phyloP scores from a whole-genome alignment of 495 filamentous ascomycete genomes.

The Aspergillus baeticus region DNA sequence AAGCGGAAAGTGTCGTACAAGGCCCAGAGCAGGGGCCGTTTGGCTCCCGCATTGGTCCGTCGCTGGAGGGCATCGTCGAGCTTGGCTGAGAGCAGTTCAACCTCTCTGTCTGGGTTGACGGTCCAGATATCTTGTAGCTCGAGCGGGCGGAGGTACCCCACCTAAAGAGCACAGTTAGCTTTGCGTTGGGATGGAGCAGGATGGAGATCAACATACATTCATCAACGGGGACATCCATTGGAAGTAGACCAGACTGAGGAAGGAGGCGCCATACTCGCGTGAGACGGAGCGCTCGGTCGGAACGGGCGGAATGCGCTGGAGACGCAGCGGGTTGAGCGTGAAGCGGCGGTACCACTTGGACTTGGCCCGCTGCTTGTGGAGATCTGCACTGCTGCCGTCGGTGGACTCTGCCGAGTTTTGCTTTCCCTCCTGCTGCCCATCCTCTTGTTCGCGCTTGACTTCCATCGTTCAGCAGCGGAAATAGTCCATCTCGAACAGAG shows the following conservation, averaged over 20 bases:
- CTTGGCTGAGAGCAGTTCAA: constrained; percentile 62
- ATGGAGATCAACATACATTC: constrained; percentile 27
- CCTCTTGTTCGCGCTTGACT: not conserved
- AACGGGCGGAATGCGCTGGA: constrained; percentile 49
- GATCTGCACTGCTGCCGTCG: not conserved
- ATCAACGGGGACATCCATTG: constrained; percentile 64
- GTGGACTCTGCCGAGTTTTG: not conserved
- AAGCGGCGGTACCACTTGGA: constrained; percentile 50
- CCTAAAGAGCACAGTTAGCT: not conserved
- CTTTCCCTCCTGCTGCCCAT: not conserved
- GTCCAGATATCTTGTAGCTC: constrained; percentile 84
- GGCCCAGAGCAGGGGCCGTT: constrained; percentile 74
- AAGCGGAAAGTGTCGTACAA: constrained; percentile 83
- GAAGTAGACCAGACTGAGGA: constrained; percentile 55
- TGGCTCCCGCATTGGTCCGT: constrained; percentile 63
- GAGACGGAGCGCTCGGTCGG: constrained; percentile 50
- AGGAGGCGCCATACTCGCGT: constrained; percentile 51
- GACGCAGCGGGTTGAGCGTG: constrained; percentile 53
- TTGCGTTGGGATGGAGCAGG: not conserved
- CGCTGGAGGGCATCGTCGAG: constrained; percentile 65
- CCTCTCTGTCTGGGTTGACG: constrained; percentile 77
- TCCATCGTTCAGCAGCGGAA: not conserved
- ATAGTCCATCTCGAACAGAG: not conserved
- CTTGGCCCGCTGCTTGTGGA: constrained; percentile 29
- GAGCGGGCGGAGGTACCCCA: constrained; percentile 79